phyloP scores from a whole-genome alignment of 1,139 yeast species.

The Zygotorulaspora mrakii region DNA sequence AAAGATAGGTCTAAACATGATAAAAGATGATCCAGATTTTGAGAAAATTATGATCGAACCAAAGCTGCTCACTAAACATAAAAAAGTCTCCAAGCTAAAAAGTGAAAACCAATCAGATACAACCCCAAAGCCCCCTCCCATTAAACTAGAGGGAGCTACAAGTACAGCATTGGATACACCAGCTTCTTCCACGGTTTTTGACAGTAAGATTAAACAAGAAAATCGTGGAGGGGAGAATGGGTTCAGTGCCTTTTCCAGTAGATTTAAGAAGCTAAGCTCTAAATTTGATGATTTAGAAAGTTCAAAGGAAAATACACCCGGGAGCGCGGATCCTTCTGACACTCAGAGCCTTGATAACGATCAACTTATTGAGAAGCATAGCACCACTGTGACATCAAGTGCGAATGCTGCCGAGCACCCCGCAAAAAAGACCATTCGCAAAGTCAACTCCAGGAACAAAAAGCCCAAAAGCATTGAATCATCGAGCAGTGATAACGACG shows the following conservation, averaged over 20 bases:
- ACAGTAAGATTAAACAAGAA: constrained; percentile 17
- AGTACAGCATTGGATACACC: constrained; percentile 7
- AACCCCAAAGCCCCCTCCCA: constrained; percentile 8
- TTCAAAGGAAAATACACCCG: constrained; percentile 4
- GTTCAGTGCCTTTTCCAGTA: constrained; percentile 32
- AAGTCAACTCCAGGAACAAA: constrained; percentile 4
- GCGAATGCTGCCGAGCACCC: not conserved
- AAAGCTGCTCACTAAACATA: constrained; percentile 26
- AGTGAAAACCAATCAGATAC: constrained; percentile 21
- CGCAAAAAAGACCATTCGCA: not conserved
- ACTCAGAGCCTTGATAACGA: too few relatives aligned
- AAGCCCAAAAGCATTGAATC: constrained; percentile 9
- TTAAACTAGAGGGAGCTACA: constrained; percentile 4
- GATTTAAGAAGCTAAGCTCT: constrained; percentile 31
- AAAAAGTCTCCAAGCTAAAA: constrained; percentile 28
- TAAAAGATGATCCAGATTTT: constrained; percentile 31
- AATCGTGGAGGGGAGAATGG: constrained; percentile 22
- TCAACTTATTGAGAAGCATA: too few relatives aligned
- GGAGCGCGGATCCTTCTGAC: too few relatives aligned
- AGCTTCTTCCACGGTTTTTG: constrained; percentile 24
- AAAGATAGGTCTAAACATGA: constrained; percentile 24
- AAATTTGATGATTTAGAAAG: constrained; percentile 25
- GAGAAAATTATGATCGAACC: constrained; percentile 33
- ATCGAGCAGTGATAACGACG: constrained; percentile 9
- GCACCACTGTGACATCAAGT: not conserved